phyloP scores from a whole-genome alignment of 2,329 filamentous ascomycete species.

The Aureobasidium sp. region DNA sequence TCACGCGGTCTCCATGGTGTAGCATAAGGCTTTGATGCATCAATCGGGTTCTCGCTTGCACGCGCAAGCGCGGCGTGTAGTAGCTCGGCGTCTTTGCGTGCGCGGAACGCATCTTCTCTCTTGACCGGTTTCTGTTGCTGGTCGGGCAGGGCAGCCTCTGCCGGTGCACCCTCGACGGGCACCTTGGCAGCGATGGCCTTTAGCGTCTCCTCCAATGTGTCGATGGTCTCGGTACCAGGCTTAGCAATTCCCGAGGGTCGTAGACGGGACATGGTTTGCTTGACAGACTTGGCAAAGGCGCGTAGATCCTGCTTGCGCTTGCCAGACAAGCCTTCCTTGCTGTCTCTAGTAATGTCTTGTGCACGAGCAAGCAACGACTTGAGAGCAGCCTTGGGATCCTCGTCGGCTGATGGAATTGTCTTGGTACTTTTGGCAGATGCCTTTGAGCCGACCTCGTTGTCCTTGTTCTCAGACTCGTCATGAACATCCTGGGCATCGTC shows the following conservation, averaged over 20 bases:
- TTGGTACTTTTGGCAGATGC: constrained; percentile 18
- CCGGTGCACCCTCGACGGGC: constrained; percentile 27
- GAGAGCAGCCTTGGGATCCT: constrained; percentile 38
- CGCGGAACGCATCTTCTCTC: constrained; percentile 39
- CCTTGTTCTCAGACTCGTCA: constrained; percentile 18
- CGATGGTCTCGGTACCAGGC: constrained; percentile 20
- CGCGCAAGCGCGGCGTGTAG: constrained; percentile 52
- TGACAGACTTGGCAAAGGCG: constrained; percentile 58
- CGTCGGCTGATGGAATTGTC: constrained; percentile 35
- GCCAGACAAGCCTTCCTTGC: constrained; percentile 49
- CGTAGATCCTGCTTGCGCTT: constrained; percentile 71
- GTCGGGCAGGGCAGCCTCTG: constrained; percentile 13
- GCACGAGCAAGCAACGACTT: constrained; percentile 49
- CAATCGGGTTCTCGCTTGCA: constrained; percentile 67
- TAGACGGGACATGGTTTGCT: constrained; percentile 53
- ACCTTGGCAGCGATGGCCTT: constrained; percentile 37
- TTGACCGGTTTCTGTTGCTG: constrained; percentile 26
- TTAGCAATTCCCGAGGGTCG: constrained; percentile 19
- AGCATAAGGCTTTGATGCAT: constrained; percentile 71
- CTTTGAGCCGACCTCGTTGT: constrained; percentile 21
- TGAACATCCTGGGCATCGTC: constrained; percentile 10
- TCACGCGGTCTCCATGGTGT: constrained; percentile 84
- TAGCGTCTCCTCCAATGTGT: constrained; percentile 28
- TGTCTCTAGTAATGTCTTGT: constrained; percentile 49
- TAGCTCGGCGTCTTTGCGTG: constrained; percentile 49